Base-by-base conservation (phyloP, 202 grass and related monocot genomes). In the Brachypodium distachyon region DNA sequence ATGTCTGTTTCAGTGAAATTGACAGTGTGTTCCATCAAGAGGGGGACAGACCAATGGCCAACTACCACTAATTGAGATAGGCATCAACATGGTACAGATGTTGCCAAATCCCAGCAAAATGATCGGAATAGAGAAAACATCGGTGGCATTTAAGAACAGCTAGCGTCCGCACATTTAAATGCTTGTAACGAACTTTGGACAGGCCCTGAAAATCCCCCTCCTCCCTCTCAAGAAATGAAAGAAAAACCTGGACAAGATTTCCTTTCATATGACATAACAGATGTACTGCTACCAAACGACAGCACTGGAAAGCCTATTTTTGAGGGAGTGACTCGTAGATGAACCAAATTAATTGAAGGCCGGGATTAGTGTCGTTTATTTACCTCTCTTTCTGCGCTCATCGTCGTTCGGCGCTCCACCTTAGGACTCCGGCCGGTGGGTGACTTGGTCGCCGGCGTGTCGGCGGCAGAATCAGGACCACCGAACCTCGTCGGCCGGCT, bases 361-460 rank as follows among this genome's bases (percentile, higher is more conserved):
- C 7, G 22, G 73, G 5, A 47, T 60, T 37, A 27, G 73, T 6
- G 44, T 44, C 44, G 7, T 33, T 79, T 19, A 22, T 6, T 2
- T 89, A 95, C 92, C 89, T 89, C 93, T 75, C 65, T 84, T 18
- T 93, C 89, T 19, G 82, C 78, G 79, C 65, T 86, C 52, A 78
- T 60, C 31, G 89, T 42, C 69, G 72, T 38, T 68, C 78, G 81
- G 74, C 74, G 86, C 60, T 92, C 92, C 56, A 84, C 87, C 83
- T 91, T 96, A 10, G 63, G 83, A 33, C 52, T 87, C 32, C 77
- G 81, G 4, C 85, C 82, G 65, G 77, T 84, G 34, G 90, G 84
- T 33, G 79, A 83, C 78, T 90, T 91, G 41, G 88, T 71, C 26
- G 84, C 61, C 61, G 43, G n/a, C 62, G 60, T 65, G 26, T 75